These are phyloP conservation scores for Capronia epimyces DNA, from an alignment of 2,329 filamentous ascomycete genomes.

Conservation along the genomic window DNA sequence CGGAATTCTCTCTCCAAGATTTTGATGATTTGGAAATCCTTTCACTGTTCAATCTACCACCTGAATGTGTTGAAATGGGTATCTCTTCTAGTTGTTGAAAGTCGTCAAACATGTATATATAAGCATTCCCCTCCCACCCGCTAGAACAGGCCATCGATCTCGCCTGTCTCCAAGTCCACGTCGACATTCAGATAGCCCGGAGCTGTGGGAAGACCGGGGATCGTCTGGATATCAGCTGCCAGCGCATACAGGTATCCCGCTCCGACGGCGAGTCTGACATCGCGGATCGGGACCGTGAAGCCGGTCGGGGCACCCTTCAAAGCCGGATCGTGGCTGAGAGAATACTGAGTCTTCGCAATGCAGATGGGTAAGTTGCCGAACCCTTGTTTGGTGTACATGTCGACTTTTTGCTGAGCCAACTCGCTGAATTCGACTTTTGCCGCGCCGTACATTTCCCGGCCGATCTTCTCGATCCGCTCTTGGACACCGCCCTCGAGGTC, in stretches of 20 bases:
- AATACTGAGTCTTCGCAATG: slow-evolving; percentile 98
- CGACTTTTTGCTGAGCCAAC: slow-evolving; percentile 90
- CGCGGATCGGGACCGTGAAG: slow-evolving; percentile 89
- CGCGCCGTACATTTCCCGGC: slow-evolving; percentile 90
- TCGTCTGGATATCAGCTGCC: slow-evolving; percentile 96
- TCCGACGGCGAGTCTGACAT: slow-evolving; percentile 89
- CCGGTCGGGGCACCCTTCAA: slow-evolving; percentile 92
- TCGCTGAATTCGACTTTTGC: slow-evolving; percentile 86
- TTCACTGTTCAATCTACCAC: slow-evolving; percentile 29
- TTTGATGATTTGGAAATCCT: slow-evolving; percentile 37
- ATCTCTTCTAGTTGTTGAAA: slow-evolving; percentile 9
- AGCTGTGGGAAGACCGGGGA: slow-evolving; percentile 88
- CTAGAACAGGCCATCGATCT: slow-evolving; percentile 82
- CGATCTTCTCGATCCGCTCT: slow-evolving; percentile 85
- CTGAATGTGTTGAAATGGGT: slow-evolving; percentile 8
- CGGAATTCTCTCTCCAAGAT: slow-evolving; percentile 35
- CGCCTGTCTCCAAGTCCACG: slow-evolving; percentile 70
- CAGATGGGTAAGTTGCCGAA: slow-evolving; percentile 92
- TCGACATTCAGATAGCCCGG: slow-evolving; percentile 95
- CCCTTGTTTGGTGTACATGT: slow-evolving; percentile 87
- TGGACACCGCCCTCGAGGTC: slow-evolving; percentile 71
- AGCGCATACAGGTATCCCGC: slow-evolving; percentile 93
- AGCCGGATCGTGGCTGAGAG: slow-evolving; percentile 82
- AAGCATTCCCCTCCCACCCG: background rate
- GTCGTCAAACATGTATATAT: background rate